Base-by-base conservation (phyloP, 2,329 filamentous ascomycete genomes). In the Trichoderma guizhouense region DNA sequence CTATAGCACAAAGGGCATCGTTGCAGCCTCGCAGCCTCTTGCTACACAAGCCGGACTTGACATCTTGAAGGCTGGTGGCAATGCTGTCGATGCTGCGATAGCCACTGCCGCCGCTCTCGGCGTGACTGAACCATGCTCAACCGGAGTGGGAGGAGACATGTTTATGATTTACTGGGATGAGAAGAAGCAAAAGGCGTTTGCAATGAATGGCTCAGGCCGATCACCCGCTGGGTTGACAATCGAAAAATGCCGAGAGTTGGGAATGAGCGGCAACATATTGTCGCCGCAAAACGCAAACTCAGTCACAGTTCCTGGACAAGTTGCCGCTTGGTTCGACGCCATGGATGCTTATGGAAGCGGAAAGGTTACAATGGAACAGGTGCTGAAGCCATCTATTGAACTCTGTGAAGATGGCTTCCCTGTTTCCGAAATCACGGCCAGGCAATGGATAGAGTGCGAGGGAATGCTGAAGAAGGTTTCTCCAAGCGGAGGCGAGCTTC, bases 371-470 rank as follows among this genome's bases (percentile, higher is more conserved):
- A 65, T 71, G 32, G 62, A 34, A 9, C 47, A 71, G 15, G 12
- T 71, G 18, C 7, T 71, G 7, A 51, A 58, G 12, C 51, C 69
- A 2, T 57, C 69, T 7, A 71, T 71, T 11, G 61, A 71, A 18
- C 51, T 71, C 11, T 57, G 69, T 26, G 62, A 71, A n/a, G 62
- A 71, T 30, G 69, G 69, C 9, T 71, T 66, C 9, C 69, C 69
- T 0, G 69, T 71, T 2, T 66, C 61, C 2, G 69, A 71, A 28
- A 55, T 71, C 36, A 57, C 61, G 3, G 69, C 69, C 2, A 34
- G 68, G n/a, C 69, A 67, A 43, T 71, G 69, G 69, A 58, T 66
- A 39, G 69, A 67, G 14, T 65, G 69, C 14, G 69, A 71, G 11
- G 28, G 28, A 2, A 24, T 71, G 30, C 15, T 71, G 12, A 71